Conservation (phyloP, 257 asterid genomes). For the Solanum paucissectum region DNA sequence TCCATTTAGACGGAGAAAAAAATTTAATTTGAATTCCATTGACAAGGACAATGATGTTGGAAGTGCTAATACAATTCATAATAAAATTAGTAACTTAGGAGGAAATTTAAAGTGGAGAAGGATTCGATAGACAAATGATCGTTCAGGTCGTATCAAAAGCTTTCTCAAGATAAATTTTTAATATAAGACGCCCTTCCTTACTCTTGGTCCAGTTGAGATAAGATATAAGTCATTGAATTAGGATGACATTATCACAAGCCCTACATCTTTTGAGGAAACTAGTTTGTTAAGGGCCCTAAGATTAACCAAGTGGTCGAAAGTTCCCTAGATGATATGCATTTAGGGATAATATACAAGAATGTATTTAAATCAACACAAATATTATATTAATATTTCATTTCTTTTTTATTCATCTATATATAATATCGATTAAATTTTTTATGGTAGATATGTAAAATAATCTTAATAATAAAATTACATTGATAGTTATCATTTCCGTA, state of each 20-base stretch:
- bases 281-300: not conserved
- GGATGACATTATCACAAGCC: not conserved
- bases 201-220: not conserved
- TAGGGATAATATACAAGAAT: no score
- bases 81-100: no score
- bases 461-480: no score
- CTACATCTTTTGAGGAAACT: not conserved
- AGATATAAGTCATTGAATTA: not conserved
- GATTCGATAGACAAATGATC: not conserved
- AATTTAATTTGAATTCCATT: not conserved
- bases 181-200: not conserved
- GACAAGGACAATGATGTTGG: not conserved
- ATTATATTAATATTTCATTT: no score
- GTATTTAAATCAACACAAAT: no score
- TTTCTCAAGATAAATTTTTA: not conserved
- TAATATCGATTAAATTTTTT: no score
- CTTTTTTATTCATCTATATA: no score
- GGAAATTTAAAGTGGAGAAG: not conserved
- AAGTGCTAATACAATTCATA: not conserved
- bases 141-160: not conserved
- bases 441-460: no score
- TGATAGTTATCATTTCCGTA: not conserved
- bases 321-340: not conserved
- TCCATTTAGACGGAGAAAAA: no score
- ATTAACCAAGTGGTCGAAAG: not conserved